These are phyloP conservation scores for Massariosphaeria phaeospora DNA, from an alignment of 495 filamentous ascomycete genomes.

Conservation along the genomic window DNA sequence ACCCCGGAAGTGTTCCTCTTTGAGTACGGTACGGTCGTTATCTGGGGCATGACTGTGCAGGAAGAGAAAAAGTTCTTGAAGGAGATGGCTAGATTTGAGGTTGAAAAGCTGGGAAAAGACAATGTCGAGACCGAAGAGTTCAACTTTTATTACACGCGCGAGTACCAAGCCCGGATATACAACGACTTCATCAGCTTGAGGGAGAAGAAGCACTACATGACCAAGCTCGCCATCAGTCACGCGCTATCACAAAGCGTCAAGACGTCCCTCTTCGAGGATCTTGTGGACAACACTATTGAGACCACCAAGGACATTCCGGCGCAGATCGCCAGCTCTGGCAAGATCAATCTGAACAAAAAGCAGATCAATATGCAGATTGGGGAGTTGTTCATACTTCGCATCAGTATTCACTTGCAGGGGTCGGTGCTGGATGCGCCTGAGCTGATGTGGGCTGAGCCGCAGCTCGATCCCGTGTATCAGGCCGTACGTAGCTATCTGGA, in stretches of 20 bases:
- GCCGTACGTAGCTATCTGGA: conserved; percentile 92
- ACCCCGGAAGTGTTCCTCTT: conserved; percentile 94
- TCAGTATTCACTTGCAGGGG: conserved; percentile 96
- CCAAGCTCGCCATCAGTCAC: conserved; percentile 93
- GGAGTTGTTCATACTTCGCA: conserved; percentile 92
- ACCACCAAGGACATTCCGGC: conserved; percentile 83
- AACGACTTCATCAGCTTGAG: conserved; percentile 96
- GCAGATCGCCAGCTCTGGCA: conserved; percentile 85
- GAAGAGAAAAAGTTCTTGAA: conserved; percentile 86
- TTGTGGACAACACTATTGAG: conserved; percentile 88
- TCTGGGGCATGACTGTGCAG: conserved; percentile 89
- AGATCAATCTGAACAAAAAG: conserved; percentile 71
- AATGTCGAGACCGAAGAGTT: conserved; percentile 95
- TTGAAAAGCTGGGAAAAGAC: conserved; percentile 77
- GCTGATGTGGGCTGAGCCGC: conserved; percentile 96
- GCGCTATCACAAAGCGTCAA: conserved; percentile 91
- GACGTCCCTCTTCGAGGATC: conserved; percentile 96
- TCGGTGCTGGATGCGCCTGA: conserved; percentile 96
- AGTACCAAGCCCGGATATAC: conserved; percentile 97
- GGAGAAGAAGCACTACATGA: conserved; percentile 95
- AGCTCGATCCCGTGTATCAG: conserved; percentile 90
- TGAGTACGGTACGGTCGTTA: conserved; percentile 99
- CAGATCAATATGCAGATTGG: conserved; percentile 99
- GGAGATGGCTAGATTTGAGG: conserved; percentile 92
- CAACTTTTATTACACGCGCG: conserved; percentile 97